Evolutionary conservation across 345 rosid genomes (phyloP).

Genomic region (Acer yangbiense): DNA sequence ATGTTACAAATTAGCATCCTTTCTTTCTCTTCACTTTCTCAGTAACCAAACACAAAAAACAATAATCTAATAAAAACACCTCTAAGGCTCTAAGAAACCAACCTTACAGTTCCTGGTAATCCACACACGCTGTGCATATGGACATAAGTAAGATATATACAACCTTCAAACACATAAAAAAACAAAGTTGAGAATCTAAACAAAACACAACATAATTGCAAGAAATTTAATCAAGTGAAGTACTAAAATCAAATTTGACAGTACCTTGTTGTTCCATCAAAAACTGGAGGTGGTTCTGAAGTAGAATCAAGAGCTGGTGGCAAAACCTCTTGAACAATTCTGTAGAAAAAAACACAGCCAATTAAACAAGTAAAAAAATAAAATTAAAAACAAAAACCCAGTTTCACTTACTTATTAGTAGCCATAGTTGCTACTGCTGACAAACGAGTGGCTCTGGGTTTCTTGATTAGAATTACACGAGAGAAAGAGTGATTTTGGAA

Average conservation of each 20-base stretch:
- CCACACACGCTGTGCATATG: conserved; percentile 87
- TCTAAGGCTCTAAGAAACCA: conserved; percentile 1
- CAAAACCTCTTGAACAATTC: conserved; percentile 47
- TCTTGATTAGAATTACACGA: not conserved
- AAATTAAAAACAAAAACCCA: not conserved
- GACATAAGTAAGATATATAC: conserved; percentile 72
- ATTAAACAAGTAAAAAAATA: not conserved
- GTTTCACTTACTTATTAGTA: conserved; percentile 27
- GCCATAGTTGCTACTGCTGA: conserved; percentile 28
- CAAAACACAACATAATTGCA: not conserved
- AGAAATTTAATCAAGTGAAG: not conserved
- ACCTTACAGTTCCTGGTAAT: conserved; percentile 82
- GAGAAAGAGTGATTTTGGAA: not conserved
- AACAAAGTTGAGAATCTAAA: not conserved
- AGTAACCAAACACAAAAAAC: not conserved
- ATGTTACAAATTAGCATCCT: not conserved
- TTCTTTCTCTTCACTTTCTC: not conserved
- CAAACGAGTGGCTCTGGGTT: conserved; percentile 10
- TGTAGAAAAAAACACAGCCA: conserved; percentile 3
- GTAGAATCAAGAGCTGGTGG: conserved; percentile 66
- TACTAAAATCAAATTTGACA: not conserved
- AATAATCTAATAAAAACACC: not conserved
- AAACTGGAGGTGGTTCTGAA: conserved; percentile 65
- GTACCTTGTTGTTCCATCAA: conserved; percentile 80
- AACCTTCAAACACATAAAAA: conserved; percentile 45